Evolutionary conservation across 2,329 filamentous ascomycete genomes (phyloP), one percentile per base, ranked within the genome.

Genomic region (Penicillium italicum): DNA sequence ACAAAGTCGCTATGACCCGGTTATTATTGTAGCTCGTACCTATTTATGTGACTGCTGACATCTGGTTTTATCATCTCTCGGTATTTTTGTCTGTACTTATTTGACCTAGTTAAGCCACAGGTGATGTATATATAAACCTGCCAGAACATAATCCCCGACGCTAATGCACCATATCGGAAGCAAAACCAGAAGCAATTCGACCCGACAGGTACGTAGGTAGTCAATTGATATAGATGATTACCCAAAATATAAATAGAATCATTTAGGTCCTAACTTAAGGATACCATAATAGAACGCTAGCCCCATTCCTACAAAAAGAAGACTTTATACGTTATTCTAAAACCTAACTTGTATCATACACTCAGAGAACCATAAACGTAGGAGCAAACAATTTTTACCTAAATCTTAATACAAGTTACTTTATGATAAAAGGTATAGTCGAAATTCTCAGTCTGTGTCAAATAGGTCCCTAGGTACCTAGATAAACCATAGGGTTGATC

Each of bases 111-210:
- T 30, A 24, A 52, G 48, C 34, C 41, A 47, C 40, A 8, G 26
- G 28, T 42, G 46, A 36, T 12, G 45, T 45, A 33, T 55, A 50
- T 50, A 33, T 52, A 52, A n/a, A n/a, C 16, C 26, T 52, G n/a
- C 9, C 16, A n/a, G 4, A 7, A 11, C 9, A 38, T 22, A 22
- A 4, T 38, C 12, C 28, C 28, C 18, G n/a, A 20, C 40, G 41
- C 37, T 18, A 41, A 50, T n/a, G 45, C 22, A 22, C 34, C 20
- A 34, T 7, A 24, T n/a, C 24, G 5, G 28, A 30, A 34, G 9
- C 6, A 34, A 24, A 41, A 4, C 6, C 22, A 11, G 28, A 28
- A 20, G 28, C 22, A 10, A 16, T 11, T 24, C 30, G 8, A 31
- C 33, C 26, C 20, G 5, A 38, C 24, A n/a, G 24, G 10, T n/a